These are phyloP conservation scores for Aeschynomene evenia DNA, from an alignment of 306 rosid species.

Conservation along the genomic window DNA sequence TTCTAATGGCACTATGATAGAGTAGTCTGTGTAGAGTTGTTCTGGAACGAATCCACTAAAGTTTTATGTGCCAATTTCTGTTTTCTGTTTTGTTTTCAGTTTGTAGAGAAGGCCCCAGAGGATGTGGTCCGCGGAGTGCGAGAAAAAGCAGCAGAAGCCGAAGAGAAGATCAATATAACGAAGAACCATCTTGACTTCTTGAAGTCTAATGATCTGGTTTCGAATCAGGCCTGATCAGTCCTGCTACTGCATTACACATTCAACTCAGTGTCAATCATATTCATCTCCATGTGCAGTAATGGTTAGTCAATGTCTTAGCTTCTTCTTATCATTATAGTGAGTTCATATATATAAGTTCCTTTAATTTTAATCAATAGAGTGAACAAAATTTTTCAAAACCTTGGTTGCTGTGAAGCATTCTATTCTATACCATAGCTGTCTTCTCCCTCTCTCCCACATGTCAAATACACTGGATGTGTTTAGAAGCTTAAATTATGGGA, in stretches of 20 bases:
- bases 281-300: neutral
- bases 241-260: neutral
- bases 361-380: neutral
- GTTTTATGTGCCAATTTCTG: constrained; percentile 7
- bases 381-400: constrained; percentile 4
- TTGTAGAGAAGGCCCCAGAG: constrained; percentile 85
- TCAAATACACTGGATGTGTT: neutral
- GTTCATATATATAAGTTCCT: neutral
- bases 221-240: constrained; percentile 33
- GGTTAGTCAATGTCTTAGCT: neutral
- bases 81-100: constrained; percentile 52
- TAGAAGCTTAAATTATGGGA: too few relatives aligned
- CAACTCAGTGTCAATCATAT: neutral
- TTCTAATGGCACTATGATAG: neutral
- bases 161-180: constrained; percentile 83
- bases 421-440: neutral
- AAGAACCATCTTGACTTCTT: constrained; percentile 73
- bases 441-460: neutral
- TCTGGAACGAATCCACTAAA: neutral
- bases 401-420: constrained; percentile 8
- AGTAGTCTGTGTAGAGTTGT: constrained; percentile 6
- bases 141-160: constrained; percentile 82
- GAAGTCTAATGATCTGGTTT: constrained; percentile 48
- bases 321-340: neutral
- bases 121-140: constrained; percentile 70